phyloP scores from a whole-genome alignment of 1,139 yeast genomes.

The Scheffersomyces parashehatae region DNA sequence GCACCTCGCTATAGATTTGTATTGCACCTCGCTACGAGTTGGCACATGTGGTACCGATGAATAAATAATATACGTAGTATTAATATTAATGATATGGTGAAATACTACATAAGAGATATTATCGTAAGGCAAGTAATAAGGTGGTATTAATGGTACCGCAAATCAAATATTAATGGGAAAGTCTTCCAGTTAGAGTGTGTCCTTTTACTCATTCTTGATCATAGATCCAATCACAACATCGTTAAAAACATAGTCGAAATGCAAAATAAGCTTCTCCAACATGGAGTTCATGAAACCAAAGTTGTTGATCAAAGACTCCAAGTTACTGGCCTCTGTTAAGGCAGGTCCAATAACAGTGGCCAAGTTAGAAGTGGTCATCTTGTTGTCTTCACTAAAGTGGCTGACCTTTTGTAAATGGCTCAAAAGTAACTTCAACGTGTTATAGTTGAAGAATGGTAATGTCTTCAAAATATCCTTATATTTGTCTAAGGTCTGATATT shows the following conservation, averaged over 20 bases:
- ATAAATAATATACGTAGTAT: too few species aligned
- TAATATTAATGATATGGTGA: too few species aligned
- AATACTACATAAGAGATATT: neutral
- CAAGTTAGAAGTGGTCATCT: conserved; percentile 77
- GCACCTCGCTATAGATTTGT: too few species aligned
- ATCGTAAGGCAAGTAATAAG: neutral
- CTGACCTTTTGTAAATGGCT: conserved; percentile 69
- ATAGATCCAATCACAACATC: conserved; percentile 4
- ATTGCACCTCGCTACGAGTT: too few species aligned
- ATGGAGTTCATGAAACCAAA: conserved; percentile 59
- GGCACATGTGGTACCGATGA: too few species aligned
- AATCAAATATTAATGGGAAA: neutral
- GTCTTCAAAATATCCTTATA: conserved; percentile 46
- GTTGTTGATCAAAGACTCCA: conserved; percentile 48
- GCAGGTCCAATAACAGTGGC: conserved; percentile 76
- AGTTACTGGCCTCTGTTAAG: conserved; percentile 56
- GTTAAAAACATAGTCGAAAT: conserved; percentile 43
- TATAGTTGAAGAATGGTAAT: conserved; percentile 67
- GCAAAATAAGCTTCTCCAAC: conserved; percentile 49
- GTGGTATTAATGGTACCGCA: conserved; percentile 1
- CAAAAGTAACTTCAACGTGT: conserved; percentile 64
- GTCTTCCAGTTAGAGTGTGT: neutral
- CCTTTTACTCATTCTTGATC: conserved; percentile 3
- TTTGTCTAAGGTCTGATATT: conserved; percentile 26
- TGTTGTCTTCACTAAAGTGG: conserved; percentile 59